Conservation (phyloP, 495 filamentous ascomycete genomes). For the Penicillium antarcticum region DNA sequence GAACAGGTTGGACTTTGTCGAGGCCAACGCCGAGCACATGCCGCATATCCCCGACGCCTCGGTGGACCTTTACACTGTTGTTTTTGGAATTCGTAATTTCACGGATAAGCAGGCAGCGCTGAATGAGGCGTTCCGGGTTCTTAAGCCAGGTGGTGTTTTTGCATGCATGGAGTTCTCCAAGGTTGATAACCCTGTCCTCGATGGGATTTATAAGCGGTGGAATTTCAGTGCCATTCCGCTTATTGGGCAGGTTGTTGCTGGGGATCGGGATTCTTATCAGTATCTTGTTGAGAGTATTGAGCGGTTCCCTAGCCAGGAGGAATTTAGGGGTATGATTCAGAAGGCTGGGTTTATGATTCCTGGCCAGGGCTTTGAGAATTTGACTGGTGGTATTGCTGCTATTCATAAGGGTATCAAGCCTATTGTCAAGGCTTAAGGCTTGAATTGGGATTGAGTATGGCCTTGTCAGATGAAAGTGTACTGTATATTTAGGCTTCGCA, state of each 20-base stretch:
- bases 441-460: neutral
- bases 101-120: conserved; percentile 79
- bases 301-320: conserved; percentile 78
- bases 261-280: conserved; percentile 93
- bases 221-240: conserved; percentile 91
- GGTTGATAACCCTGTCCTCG: conserved; percentile 67
- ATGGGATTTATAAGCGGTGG: conserved; percentile 92
- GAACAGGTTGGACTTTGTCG: conserved; percentile 68
- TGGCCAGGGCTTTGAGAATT: conserved; percentile 77
- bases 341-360: conserved; percentile 85
- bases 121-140: conserved; percentile 75
- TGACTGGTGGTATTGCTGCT: conserved; percentile 88
- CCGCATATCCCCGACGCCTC: conserved; percentile 57
- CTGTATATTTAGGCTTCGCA: conserved; percentile 1
- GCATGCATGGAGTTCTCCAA: conserved; percentile 95
- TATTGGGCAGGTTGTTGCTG: conserved; percentile 93
- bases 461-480: neutral
- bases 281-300: conserved; percentile 99
- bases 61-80: conserved; percentile 93
- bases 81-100: conserved; percentile 97
- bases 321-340: conserved; percentile 83
- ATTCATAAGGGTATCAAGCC: conserved; percentile 98
- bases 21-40: conserved; percentile 86
- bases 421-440: conserved; percentile 28
- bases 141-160: conserved; percentile 94